Percentiles rank a stretch among this genome's conserved stretches.
Evolutionary conservation across 2,329 filamentous ascomycete species (phyloP).

Genomic region (Diaporthe helianthi): DNA sequence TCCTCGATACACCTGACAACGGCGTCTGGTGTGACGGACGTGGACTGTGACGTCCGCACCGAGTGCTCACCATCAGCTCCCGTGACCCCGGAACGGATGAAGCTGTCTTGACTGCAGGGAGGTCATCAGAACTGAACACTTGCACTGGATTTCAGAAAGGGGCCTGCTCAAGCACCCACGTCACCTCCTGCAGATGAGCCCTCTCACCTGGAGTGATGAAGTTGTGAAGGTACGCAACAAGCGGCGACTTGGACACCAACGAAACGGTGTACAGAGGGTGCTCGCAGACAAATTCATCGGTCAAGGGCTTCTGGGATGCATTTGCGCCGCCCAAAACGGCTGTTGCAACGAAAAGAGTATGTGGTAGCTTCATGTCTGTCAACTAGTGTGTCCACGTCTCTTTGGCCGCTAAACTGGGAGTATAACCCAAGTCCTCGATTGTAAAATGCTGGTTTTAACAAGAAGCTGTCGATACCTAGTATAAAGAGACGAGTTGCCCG

Average conservation of each 20-base stretch:
- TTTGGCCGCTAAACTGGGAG: background rate
- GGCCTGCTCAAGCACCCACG: conserved; percentile 44
- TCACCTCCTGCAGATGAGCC: conserved; percentile 44
- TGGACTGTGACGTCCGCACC: conserved; percentile 48
- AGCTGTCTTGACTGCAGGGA: conserved; percentile 44
- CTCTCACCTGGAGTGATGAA: conserved; percentile 48
- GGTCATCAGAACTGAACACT: background rate
- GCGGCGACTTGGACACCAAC: conserved; percentile 46
- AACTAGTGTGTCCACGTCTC: too few relatives aligned
- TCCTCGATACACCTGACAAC: conserved; percentile 48
- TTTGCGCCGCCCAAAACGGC: background rate
- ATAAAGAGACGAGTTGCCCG: background rate
- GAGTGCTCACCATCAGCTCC: conserved; percentile 40
- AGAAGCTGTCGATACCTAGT: background rate
- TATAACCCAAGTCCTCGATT: background rate
- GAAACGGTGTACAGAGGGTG: conserved; percentile 44
- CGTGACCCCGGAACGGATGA: conserved; percentile 46
- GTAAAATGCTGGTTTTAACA: background rate
- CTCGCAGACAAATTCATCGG: conserved; percentile 38
- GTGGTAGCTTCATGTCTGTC: background rate
- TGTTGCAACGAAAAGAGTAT: background rate
- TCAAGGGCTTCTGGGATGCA: conserved; percentile 39
- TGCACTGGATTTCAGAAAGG: too few relatives aligned
- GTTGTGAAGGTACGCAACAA: conserved; percentile 49
- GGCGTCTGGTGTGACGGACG: conserved; percentile 45